Base-by-base conservation (phyloP, 306 rosid species). In the Acacia acuminata region DNA sequence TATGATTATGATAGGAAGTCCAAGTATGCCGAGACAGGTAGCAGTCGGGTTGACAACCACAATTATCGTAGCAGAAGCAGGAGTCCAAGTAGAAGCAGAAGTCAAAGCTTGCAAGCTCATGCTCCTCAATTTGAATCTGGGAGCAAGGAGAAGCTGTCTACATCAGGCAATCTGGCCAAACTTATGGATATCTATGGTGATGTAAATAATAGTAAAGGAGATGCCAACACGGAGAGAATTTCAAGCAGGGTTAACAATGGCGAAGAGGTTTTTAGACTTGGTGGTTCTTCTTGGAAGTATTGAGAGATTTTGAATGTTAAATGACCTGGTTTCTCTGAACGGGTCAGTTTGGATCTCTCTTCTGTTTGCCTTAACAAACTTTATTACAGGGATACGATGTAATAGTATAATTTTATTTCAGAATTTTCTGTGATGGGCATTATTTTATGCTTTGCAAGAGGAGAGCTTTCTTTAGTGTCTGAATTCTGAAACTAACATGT, bases 101-200 rank as follows among this genome's bases (percentile, higher is more conserved):
- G 98, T 81, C 89, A 16, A 70, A 91, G 96, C 80, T 63, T 89
- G 87, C 97, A 93, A 91, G 86, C 89, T 79, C 86, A 84, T 81
- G 68, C 83, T 48, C 86, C 84, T 63, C 80, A 80, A 24, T 14
- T 53, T 24, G 90, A 83, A 72, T 82, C 84, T n/a, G 84, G 63
- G 27, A 82, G 78, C 75, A 92, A 88, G 73, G 73, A 36, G 75
- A 94, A 82, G 90, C 56, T 88, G 27, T 86, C 92, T 42, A 88
- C 88, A 61, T 91, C 98, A 48, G 91, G 91, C 85, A 96, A 94
- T 87, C 90, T 96, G 65, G 99, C 99, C n/a, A 93, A 92, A 82
- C 95, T 96, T 30, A 88, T 89, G 84, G 97, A 96, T 81, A 88
- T 96, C 61, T 96, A 96, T 71, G 99, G 99, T 64, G 99, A 94